Conservation (phyloP, 495 filamentous ascomycete genomes). For the Jackrogersella minutella region DNA sequence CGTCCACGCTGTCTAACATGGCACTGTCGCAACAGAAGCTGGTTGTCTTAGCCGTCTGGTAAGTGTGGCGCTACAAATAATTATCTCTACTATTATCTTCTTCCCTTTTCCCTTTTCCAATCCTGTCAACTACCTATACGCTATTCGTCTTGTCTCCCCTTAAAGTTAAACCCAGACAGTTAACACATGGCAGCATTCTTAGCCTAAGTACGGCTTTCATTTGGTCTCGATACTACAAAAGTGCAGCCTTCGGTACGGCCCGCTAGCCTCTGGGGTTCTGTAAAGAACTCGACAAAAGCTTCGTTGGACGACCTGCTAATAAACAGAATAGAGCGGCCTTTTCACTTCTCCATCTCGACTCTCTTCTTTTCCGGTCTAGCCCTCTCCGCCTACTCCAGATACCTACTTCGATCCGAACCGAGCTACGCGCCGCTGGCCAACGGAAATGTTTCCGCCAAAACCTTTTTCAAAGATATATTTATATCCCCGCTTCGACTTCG, state of each 20-base stretch:
- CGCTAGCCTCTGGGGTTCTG: not conserved
- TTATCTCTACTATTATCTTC: not conserved
- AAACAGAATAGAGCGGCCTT: conserved; percentile 32
- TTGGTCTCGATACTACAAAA: conserved; percentile 40
- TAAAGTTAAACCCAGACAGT: conserved; percentile 5
- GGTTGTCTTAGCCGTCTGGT: conserved; percentile 28
- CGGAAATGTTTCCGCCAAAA: conserved; percentile 11
- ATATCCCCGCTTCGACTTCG: conserved; percentile 22
- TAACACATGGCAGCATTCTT: conserved; percentile 21
- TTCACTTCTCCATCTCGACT: conserved; percentile 41
- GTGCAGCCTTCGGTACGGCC: conserved; percentile 39
- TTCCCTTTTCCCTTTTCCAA: not conserved
- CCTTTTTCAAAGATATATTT: conserved; percentile 19
- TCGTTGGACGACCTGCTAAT: conserved; percentile 4
- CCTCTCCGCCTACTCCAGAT: conserved; percentile 29
- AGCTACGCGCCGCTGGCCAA: conserved; percentile 4
- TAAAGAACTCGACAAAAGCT: not conserved
- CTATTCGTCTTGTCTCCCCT: not conserved
- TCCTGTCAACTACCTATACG: not conserved
- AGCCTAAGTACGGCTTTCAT: conserved; percentile 25
- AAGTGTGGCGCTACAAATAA: conserved; percentile 2
- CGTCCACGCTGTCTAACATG: conserved; percentile 8
- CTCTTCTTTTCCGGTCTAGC: conserved; percentile 31
- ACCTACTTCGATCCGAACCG: conserved; percentile 19
- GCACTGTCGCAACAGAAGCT: conserved; percentile 12